phyloP scores from a whole-genome alignment of 75 land plant genomes.

The Pinus tabuliformis region DNA sequence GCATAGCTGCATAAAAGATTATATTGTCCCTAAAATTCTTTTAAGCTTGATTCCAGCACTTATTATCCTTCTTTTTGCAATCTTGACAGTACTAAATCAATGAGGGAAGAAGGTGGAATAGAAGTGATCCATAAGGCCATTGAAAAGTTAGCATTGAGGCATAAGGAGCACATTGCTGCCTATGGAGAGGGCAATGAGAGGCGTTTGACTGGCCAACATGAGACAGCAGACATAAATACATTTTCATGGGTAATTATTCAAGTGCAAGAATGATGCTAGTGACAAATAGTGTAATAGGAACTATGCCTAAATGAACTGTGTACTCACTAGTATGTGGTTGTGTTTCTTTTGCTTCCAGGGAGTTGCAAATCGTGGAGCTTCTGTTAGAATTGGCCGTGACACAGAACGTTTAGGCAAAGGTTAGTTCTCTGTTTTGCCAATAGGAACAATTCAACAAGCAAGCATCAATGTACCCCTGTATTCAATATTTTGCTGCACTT shows the following conservation, averaged over 20 bases:
- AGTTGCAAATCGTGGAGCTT: slow-evolving; percentile 89
- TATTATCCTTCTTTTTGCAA: neutral
- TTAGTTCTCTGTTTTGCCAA: slow-evolving; percentile 3
- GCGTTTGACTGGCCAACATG: slow-evolving; percentile 68
- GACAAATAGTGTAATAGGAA: neutral
- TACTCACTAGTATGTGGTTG: neutral
- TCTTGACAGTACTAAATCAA: slow-evolving; percentile 64
- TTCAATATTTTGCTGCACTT: slow-evolving; percentile 1
- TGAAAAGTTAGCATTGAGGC: slow-evolving; percentile 54
- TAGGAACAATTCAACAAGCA: neutral
- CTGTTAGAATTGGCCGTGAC: slow-evolving; percentile 85
- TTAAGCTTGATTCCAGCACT: too few species aligned
- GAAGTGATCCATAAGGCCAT: slow-evolving; percentile 74
- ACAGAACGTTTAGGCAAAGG: slow-evolving; percentile 81
- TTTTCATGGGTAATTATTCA: slow-evolving; percentile 58
- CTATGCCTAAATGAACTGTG: neutral
- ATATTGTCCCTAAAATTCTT: too few species aligned
- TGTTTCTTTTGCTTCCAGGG: slow-evolving; percentile 50
- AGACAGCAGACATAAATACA: slow-evolving; percentile 65
- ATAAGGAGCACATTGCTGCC: slow-evolving; percentile 78
- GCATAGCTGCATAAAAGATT: too few species aligned
- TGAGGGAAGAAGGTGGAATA: slow-evolving; percentile 62
- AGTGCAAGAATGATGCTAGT: too few species aligned
- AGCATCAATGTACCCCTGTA: neutral
- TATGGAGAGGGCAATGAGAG: slow-evolving; percentile 92